Evolutionary conservation across 2,329 filamentous ascomycete species (phyloP), one percentile per base, ranked within the genome.

Genomic region (Aspergillus sojae): DNA sequence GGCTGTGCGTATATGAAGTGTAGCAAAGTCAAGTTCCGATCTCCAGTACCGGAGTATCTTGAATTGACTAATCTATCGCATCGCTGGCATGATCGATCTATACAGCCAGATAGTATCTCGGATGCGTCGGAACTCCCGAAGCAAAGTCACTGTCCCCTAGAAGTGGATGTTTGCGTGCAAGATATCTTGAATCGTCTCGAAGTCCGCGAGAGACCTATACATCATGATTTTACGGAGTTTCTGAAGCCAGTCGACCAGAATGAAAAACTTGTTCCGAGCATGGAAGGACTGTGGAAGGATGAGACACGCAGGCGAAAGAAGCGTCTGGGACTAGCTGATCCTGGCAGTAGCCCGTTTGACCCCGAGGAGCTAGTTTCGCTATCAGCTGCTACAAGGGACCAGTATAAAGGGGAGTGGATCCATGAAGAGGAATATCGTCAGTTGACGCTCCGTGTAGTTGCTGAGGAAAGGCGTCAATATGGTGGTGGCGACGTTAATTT

Each of bases 201-300:
- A n/a, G 84, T 98, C 36, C 86, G 87, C 65, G 86, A 92, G 68
- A 86, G 95, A n/a, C 84, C 82, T 4, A 83, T 97, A 9, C 95
- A 99, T 74, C 92, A 97, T 73, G 89, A 94, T 72, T 97, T 99
- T 70, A 81, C 89, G 26, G 95, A 98, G 75, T 85, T 87, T 14
- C 77, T 88, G 12, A 82, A 85, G 41, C 89, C 91, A 3, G 76
- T 90, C 23, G 81, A 87, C 0, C 77, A 84, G 0, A 88, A 92
- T 67, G 82, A 94, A 73, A 97, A 96, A 73, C 84, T 97, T 12
- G 94, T 99, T 5, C 89, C 92, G 72, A 99, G 95, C 67, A 94
- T 99, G 91, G 93, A 93, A 61, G 91, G 92, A 0, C 79, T 99
- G 3, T 99, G 95, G 95, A 89, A 89, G 74, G 93, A 97, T 70